Evolutionary conservation across 177 flowering plant genomes (phyloP).

Genomic region (Vitis hybrid): DNA sequence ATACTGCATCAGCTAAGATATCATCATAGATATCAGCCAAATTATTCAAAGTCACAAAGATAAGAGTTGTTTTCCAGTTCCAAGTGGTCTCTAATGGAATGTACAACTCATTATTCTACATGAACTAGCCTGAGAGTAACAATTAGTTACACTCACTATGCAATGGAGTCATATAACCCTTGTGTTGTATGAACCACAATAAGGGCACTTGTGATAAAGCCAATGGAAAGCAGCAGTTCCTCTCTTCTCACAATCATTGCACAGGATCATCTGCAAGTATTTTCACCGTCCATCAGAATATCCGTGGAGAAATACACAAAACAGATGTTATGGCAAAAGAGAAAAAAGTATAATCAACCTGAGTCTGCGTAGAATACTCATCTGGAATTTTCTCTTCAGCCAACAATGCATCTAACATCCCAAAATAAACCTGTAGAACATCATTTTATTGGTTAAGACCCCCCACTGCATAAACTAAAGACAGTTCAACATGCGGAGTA

Average conservation of each 20-base stretch:
- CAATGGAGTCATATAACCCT: slow-evolving; percentile 47
- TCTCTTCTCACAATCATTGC: slow-evolving; percentile 87
- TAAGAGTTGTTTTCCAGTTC: too few relatives aligned
- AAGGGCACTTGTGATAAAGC: slow-evolving; percentile 77
- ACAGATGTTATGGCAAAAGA: not conserved
- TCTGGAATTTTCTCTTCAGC: slow-evolving; percentile 74
- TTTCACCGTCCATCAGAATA: slow-evolving; percentile 2
- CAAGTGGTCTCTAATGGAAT: too few relatives aligned
- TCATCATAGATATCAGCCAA: too few relatives aligned
- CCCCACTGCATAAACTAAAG: too few relatives aligned
- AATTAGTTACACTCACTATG: slow-evolving; percentile 11
- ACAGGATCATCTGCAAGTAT: slow-evolving; percentile 60
- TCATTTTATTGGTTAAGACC: not conserved
- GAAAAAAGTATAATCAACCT: slow-evolving; percentile 40
- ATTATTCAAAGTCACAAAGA: too few relatives aligned
- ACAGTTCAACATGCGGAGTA: too few relatives aligned
- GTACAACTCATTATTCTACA: not conserved
- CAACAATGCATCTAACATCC: slow-evolving; percentile 74
- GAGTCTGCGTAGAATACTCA: slow-evolving; percentile 63
- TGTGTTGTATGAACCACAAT: slow-evolving; percentile 80
- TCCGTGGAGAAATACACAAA: not conserved
- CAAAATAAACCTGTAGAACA: slow-evolving; percentile 66
- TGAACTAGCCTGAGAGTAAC: slow-evolving; percentile 6
- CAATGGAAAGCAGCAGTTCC: slow-evolving; percentile 76
- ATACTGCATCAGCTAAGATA: too few relatives aligned